Conservation (phyloP, 2,329 filamentous ascomycete species). For the Dothidotthia symphoricarpi region DNA sequence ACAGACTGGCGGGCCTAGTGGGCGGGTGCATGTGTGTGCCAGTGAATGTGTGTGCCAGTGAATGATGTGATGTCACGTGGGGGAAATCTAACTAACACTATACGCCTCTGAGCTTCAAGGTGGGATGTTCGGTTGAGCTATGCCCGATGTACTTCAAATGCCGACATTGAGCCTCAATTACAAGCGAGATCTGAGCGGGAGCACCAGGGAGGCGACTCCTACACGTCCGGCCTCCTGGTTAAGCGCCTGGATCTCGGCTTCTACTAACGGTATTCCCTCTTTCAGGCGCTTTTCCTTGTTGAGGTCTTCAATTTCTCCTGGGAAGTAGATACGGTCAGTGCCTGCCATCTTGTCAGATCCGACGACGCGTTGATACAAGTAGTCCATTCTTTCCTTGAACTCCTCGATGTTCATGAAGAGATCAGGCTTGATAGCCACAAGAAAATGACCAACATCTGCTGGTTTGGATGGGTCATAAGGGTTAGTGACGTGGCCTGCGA, state of each 20-base stretch:
- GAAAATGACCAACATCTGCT: conserved; percentile 72
- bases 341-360: conserved; percentile 54
- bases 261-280: conserved; percentile 52
- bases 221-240: conserved; percentile 52
- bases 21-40: no score
- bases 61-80: no score
- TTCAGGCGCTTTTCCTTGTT: conserved; percentile 32
- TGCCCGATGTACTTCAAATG: no score
- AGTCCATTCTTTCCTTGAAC: conserved; percentile 64
- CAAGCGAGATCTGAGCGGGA: conserved; percentile 15
- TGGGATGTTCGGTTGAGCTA: no score
- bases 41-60: no score
- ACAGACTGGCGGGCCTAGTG: no score
- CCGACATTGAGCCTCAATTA: conserved; percentile 1
- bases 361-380: conserved; percentile 56
- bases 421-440: conserved; percentile 66
- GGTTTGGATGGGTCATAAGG: conserved; percentile 71
- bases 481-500: conserved; percentile 72
- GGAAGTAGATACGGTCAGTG: conserved; percentile 57
- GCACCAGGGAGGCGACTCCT: conserved; percentile 28
- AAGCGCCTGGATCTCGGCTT: conserved; percentile 50
- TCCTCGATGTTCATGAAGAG: conserved; percentile 70
- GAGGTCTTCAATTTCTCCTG: conserved; percentile 39
- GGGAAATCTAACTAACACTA: no score
- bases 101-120: no score